phyloP scores from a whole-genome alignment of 768 basidiomycete genomes.

The Imleria badia region DNA sequence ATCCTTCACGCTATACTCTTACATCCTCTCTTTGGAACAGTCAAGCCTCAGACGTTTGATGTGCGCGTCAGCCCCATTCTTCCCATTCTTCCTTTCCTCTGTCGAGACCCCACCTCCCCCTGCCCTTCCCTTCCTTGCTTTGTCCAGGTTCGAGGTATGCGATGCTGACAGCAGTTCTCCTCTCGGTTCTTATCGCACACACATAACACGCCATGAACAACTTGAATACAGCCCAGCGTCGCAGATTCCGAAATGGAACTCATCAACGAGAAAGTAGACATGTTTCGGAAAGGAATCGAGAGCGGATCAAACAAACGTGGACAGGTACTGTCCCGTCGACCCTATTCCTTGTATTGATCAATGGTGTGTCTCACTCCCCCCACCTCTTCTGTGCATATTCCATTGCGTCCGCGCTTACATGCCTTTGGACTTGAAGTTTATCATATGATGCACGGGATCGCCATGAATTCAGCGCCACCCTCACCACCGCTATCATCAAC shows the following conservation, averaged over 20 bases:
- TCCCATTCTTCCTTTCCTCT: too few species aligned
- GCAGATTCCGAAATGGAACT: constrained; percentile 72
- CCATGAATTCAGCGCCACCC: constrained; percentile 53
- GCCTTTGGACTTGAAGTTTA: not conserved
- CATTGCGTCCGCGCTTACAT: not conserved
- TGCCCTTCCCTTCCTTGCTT: not conserved
- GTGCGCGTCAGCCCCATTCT: constrained; percentile 37
- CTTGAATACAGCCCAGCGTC: constrained; percentile 76
- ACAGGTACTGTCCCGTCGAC: constrained; percentile 44
- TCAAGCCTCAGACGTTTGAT: constrained; percentile 75
- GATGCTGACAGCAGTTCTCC: constrained; percentile 1
- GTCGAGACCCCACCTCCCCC: not conserved
- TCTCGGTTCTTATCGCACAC: not conserved
- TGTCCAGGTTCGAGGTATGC: not conserved
- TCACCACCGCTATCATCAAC: constrained; percentile 61
- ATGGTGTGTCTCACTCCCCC: constrained; percentile 27
- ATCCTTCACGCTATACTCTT: constrained; percentile 83
- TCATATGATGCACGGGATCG: constrained; percentile 30
- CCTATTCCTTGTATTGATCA: not conserved
- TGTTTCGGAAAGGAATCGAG: constrained; percentile 78
- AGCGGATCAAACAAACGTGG: constrained; percentile 60
- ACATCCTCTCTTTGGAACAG: constrained; percentile 77
- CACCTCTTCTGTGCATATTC: not conserved
- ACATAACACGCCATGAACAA: not conserved
- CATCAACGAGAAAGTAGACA: constrained; percentile 72